Evolutionary conservation across 371 early-diverging fungal genomes (phyloP).

Genomic region (Mortierella sp.): DNA sequence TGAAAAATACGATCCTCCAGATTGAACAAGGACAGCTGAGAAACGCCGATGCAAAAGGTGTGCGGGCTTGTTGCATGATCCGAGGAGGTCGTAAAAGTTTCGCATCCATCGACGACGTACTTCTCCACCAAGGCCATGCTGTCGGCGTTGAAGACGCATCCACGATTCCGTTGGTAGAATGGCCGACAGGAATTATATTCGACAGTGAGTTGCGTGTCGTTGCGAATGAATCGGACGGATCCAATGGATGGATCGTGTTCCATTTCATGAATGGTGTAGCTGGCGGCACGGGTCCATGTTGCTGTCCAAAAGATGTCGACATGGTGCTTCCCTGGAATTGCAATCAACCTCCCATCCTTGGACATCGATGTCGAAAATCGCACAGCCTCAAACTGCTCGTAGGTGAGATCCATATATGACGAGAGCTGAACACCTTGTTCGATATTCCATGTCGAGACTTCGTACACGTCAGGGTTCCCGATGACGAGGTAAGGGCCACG

Average conservation of each 20-base stretch:
- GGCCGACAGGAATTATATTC: background rate
- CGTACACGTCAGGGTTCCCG: background rate
- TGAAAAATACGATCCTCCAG: background rate
- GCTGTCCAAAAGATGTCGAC: background rate
- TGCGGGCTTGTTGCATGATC: background rate
- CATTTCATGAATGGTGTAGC: background rate
- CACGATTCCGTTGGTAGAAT: background rate
- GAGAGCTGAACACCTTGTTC: background rate
- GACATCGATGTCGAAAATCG: background rate
- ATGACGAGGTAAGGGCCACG: background rate
- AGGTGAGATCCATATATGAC: background rate
- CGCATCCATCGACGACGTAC: background rate
- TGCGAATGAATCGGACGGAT: background rate
- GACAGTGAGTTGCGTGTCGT: background rate
- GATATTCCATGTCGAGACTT: conserved; percentile 2
- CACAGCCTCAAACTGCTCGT: background rate
- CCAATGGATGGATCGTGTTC: background rate
- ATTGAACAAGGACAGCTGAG: background rate
- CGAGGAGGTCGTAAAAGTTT: background rate
- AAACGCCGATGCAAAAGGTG: background rate
- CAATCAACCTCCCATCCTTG: conserved; percentile 5
- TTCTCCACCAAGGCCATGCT: background rate
- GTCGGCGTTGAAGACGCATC: background rate
- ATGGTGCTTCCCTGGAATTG: background rate
- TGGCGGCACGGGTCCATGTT: background rate